Evolutionary conservation across 192 early-diverging fungal genomes (phyloP), one percentile per base, ranked within the genome.

Genomic region (Chytriomyces sp.): DNA sequence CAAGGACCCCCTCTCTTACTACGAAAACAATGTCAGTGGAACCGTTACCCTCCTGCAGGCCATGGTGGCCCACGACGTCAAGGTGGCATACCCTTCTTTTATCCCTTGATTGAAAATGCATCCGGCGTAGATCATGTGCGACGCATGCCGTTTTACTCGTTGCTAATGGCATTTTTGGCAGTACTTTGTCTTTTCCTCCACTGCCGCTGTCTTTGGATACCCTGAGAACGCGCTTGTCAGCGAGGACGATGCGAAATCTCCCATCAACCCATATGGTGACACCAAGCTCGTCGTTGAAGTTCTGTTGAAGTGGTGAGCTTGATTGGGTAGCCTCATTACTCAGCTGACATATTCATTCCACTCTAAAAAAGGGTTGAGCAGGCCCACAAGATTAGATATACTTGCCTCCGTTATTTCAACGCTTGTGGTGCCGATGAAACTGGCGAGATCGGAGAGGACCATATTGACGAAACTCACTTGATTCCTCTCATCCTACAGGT

Each of bases 201-300:
- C 93, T 19, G 95, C 94, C 5, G 94, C 96, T 14, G 88, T 98
- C 17, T 98, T 94, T 82, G 92, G 93, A 37, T 81, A 88, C 37
- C 89, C 93, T 52, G 88, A 93, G 32, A 71, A 56, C 12, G 85
- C 85, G 31, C 92, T 92, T 25, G 89, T 95, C 58, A 75, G 87
- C 41, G 90, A 92, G 44, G 87, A 88, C 14, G 90, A 90, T 56
- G 75, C 75, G 26, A 85, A 88, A 26, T 78, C 85, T 6, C 93
- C 94, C 3, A 89, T 94, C 70, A 96, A 94, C 79, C 93, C 95
- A 22, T 98, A 98, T 70, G 96, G 96, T 33, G 88, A 93, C 58
- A 96, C 96, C n/a, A 98, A 98, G 67, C 82, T 96, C n/a, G 93
- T 88, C 76, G 89, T 92, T 60, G 96, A 98, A 75, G 86, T 85